Base-by-base conservation (phyloP, 345 rosid genomes). In the Moringa oleifera region DNA sequence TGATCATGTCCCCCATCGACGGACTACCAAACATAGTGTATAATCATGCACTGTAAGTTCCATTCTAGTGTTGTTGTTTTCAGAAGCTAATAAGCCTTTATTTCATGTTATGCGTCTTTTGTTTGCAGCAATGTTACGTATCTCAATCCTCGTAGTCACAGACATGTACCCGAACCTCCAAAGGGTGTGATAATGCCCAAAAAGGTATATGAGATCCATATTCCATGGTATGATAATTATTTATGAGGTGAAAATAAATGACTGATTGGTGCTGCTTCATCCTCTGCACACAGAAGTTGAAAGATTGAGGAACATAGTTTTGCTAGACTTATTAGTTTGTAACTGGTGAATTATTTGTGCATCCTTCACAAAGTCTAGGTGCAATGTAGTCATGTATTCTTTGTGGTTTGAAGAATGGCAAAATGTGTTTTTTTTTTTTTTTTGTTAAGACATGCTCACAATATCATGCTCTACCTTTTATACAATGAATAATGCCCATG, bases 111-210 rank as follows among this genome's bases (percentile, higher is more conserved):
- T n/a, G 16, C 12, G 18, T n/a, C 57, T 56, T 65, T 31, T 51
- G 41, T 57, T 63, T 66, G 68, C 85, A 95, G 99, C 79, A 95
- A 85, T 69, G 60, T 83, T 57, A 80, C 96, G 12, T 87, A 73
- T 74, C 79, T 83, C 64, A 77, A 66, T 69, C 99, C 99, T 65
- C 18, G 0, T 37, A 59, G 37, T 21, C 86, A 70, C 58, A 60
- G 57, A 67, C 99, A 95, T 75, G 74, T 84, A 60, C 80, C 95
- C 59, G 82, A 78, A 78, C 92, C 75, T 75, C 97, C 99, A 9
- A 46, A 59, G 61, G 99, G 91, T 57, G 91, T 83, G 5, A 60
- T 66, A 59, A 61, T 91, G 54, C 95, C 97, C 11, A 76, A 74
- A 51, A 85, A 95, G 95, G 99, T 95, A 78, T 18, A 24, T 22